Evolutionary conservation across 768 basidiomycete genomes (phyloP).

Genomic region (Termitomyces sp.): DNA sequence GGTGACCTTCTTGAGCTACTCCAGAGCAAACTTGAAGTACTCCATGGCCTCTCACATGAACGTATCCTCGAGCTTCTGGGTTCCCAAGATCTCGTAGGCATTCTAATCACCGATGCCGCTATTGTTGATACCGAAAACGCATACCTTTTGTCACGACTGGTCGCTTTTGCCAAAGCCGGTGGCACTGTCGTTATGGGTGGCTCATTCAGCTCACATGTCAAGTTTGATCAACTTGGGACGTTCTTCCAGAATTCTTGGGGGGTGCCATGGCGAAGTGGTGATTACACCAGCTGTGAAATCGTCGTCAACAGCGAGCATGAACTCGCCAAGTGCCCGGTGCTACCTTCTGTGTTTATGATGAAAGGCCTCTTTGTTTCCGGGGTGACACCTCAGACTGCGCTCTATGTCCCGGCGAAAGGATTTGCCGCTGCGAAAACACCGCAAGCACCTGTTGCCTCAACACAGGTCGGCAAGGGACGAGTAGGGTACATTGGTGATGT

Average conservation of each 20-base stretch:
- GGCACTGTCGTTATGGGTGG: slow-evolving; percentile 26
- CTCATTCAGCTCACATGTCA: slow-evolving; percentile 15
- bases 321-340: slow-evolving; percentile 9
- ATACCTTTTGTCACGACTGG: slow-evolving; percentile 17
- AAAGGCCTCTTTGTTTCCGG: slow-evolving; percentile 23
- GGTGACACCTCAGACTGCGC: slow-evolving; percentile 15
- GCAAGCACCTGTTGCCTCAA: slow-evolving; percentile 23
- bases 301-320: slow-evolving; percentile 14
- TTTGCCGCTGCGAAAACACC: not conserved
- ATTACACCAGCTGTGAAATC: slow-evolving; percentile 10
- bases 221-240: slow-evolving; percentile 9
- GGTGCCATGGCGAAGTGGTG: slow-evolving; percentile 14
- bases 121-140: slow-evolving; percentile 15
- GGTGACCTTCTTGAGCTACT: slow-evolving; percentile 13
- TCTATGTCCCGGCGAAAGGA: slow-evolving; percentile 20
- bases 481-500: slow-evolving; percentile 32
- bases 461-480: slow-evolving; percentile 21
- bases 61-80: slow-evolving; percentile 18
- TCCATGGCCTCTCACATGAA: slow-evolving; percentile 18
- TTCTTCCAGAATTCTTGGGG: slow-evolving; percentile 19
- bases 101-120: slow-evolving; percentile 24
- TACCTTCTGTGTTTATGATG: slow-evolving; percentile 20
- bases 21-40: slow-evolving; percentile 14
- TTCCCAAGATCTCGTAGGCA: slow-evolving; percentile 21
- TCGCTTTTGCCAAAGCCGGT: slow-evolving; percentile 21